A percentile compares a stretch with the other conserved stretches of the same genome.
These are phyloP conservation scores for Albugo candida DNA, from an alignment of 352 stramenopile species.

Conservation along the genomic window DNA sequence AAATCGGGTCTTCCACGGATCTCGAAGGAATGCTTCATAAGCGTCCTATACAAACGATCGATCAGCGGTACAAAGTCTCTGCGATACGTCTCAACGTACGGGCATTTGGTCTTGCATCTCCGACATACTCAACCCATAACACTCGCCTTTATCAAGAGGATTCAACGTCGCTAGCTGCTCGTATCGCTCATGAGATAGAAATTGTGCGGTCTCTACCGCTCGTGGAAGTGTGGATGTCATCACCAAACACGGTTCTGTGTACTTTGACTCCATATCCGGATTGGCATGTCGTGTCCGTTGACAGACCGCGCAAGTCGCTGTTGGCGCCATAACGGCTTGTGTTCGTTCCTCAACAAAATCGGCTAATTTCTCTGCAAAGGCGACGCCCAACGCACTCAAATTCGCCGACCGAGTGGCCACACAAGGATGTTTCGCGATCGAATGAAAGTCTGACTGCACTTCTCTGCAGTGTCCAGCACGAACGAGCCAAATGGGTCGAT, in stretches of 20 bases:
- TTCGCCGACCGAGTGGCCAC: constrained; percentile 47
- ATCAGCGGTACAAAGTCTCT: background rate
- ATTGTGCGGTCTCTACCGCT: constrained; percentile 53
- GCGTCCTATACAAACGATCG: constrained; percentile 18
- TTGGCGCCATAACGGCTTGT: constrained; percentile 16
- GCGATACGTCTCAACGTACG: constrained; percentile 8
- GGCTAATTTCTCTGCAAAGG: constrained; percentile 84
- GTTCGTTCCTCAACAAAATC: constrained; percentile 81
- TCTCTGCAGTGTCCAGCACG: constrained; percentile 75
- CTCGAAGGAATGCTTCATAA: constrained; percentile 36
- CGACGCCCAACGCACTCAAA: constrained; percentile 78
- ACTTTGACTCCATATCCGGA: constrained; percentile 3
- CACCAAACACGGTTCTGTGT: constrained; percentile 26
- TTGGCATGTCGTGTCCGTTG: constrained; percentile 18
- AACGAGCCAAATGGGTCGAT: constrained; percentile 84
- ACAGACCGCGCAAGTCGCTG: constrained; percentile 2
- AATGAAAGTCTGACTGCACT: constrained; percentile 36
- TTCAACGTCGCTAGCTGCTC: constrained; percentile 70
- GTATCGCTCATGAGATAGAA: constrained; percentile 13
- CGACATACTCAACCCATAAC: constrained; percentile 66
- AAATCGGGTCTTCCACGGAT: constrained; percentile 67
- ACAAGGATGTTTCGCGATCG: constrained; percentile 53
- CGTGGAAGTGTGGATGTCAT: constrained; percentile 69
- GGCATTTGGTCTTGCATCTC: constrained; percentile 62
- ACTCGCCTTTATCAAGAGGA: constrained; percentile 69